These are phyloP conservation scores for Lentinus brumalis DNA, from an alignment of 768 basidiomycete species.

Conservation along the genomic window DNA sequence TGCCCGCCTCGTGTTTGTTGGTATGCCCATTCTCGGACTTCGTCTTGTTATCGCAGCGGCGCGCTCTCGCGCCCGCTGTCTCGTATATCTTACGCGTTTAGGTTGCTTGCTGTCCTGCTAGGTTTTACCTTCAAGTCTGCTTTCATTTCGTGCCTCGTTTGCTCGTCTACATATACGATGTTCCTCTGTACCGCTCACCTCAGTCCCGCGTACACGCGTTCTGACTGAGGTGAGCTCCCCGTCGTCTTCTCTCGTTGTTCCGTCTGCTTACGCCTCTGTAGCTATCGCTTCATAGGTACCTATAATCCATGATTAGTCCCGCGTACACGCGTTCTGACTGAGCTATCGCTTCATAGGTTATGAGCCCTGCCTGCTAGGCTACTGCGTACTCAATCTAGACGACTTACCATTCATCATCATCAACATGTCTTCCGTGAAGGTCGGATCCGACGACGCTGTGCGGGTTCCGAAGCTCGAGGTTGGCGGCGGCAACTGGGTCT, in stretches of 20 bases:
- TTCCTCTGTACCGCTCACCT: neutral
- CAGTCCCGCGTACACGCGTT: neutral
- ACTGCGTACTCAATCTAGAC: neutral
- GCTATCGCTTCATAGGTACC: neutral
- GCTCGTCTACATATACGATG: too few species aligned
- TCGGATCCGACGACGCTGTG: neutral
- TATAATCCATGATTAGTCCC: neutral
- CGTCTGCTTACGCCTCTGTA: too few species aligned
- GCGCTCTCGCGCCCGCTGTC: too few species aligned
- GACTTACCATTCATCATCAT: slow-evolving; percentile 2
- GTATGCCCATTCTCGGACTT: too few species aligned
- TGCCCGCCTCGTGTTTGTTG: too few species aligned
- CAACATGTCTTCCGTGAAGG: neutral
- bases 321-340: neutral
- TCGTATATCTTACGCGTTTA: too few species aligned
- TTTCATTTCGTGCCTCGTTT: too few species aligned
- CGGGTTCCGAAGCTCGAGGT: slow-evolving; percentile 4
- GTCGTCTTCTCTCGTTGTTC: too few species aligned
- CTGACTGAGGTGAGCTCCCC: neutral
- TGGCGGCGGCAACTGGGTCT: slow-evolving; percentile 6
- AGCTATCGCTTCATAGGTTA: neutral
- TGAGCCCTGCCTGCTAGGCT: neutral
- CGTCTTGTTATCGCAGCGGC: too few species aligned
- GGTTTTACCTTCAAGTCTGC: too few species aligned
- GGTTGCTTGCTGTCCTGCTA: too few species aligned